Base-by-base conservation (phyloP, 495 filamentous ascomycete species). In the Xylaria curta region DNA sequence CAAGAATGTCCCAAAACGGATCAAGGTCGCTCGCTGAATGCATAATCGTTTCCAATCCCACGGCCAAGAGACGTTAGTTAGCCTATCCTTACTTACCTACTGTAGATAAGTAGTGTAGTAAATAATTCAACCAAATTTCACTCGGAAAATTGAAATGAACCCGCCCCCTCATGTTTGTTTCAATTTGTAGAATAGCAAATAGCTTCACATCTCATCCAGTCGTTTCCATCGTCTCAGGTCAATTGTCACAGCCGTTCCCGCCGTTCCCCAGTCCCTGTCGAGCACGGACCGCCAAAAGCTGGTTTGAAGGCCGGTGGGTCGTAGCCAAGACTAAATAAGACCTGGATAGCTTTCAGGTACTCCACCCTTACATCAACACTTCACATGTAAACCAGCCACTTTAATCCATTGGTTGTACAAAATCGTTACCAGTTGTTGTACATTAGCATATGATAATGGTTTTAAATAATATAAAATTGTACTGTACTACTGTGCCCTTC, bases 1-100 rank as follows among this genome's bases (percentile, higher is more conserved):
- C 69, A 71, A 66, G 69, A 71, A 66, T 71, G 62, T 60, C 69
- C 62, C 62, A 36, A 71, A 71, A 66, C 13, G 69, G 69, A 8
- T 49, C 42, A 15, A 19, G 36, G 40, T 68, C n/a, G 65, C 4
- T 68, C n/a, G 65, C 13, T 60, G 26, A 28, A 38, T 28, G 7
- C 15, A n/a, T 24, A 66, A 67, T 54, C 31, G 64, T 59, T 33
- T 38, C 36, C 31, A 49, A 46, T 60, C 54, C 26, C 42, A 40
- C 40, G 44, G 42, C 19, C 21, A 38, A 33, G 44, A 28, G 42
- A 40, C 59, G 68, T 59, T 61, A 58, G 58, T 60, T 60, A 28
- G 24, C 58, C 17, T 5, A 28, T 21, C 51, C 24, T 10, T 28
- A 56, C 9, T 10, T 59, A 38, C 28, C 15, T 26, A 42, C 38